phyloP scores from a whole-genome alignment of 768 basidiomycete species.

The Fomitopsis pulvina region DNA sequence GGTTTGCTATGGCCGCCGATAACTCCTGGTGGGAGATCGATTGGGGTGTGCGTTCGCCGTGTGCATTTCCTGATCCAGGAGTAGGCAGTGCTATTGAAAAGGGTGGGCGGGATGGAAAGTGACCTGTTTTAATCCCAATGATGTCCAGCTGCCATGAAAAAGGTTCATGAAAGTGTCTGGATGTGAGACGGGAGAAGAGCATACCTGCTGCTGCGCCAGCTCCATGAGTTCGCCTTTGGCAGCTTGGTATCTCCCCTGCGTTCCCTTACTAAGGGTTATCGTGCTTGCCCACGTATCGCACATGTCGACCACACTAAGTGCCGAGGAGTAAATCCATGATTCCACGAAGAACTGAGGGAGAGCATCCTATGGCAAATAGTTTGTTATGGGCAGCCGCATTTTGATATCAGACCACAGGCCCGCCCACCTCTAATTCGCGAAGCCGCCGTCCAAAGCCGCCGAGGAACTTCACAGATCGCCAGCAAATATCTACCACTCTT shows the following conservation, averaged over 20 bases:
- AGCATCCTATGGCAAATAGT: constrained; percentile 29
- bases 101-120: constrained; percentile 66
- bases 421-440: constrained; percentile 63
- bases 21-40: constrained; percentile 58
- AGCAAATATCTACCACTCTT: constrained; percentile 61
- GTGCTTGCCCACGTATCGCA: constrained; percentile 66
- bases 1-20: constrained; percentile 45
- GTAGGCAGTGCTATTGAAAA: constrained; percentile 50
- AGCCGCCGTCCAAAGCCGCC: constrained; percentile 69
- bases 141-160: constrained; percentile 60
- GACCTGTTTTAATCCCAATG: constrained; percentile 67
- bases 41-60: constrained; percentile 20
- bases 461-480: constrained; percentile 69
- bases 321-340: constrained; percentile 90
- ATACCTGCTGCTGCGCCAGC: constrained; percentile 82
- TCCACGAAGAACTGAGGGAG: constrained; percentile 75
- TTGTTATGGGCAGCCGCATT: background rate
- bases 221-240: constrained; percentile 87
- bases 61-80: constrained; percentile 9
- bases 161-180: too few relatives aligned
- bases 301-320: constrained; percentile 75
- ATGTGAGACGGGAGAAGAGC: background rate
- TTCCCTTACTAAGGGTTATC: constrained; percentile 39
- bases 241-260: constrained; percentile 53
- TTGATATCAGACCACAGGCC: background rate